phyloP scores from a whole-genome alignment of 176 grass and related monocot genomes.

The Eremochloa ophiuroides region DNA sequence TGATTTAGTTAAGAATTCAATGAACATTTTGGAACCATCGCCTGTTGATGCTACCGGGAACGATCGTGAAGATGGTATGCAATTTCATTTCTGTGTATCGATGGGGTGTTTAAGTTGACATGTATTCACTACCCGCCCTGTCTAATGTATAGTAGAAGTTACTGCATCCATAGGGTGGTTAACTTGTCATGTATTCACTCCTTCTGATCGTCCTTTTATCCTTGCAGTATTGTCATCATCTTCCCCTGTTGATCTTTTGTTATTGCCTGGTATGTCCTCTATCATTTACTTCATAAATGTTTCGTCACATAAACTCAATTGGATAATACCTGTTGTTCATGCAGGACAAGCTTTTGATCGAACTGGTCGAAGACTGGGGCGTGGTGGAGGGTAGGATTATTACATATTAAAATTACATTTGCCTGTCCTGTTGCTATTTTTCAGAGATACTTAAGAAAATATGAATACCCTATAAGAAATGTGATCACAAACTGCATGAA shows the following conservation, averaged over 20 bases:
- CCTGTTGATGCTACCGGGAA: conserved; percentile 53
- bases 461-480: background rate
- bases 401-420: conserved; percentile 5
- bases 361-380: conserved; percentile 76
- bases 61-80: conserved; percentile 74
- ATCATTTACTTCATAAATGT: background rate
- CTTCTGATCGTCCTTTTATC: conserved; percentile 24
- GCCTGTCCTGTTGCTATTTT: conserved; percentile 20
- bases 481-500: background rate
- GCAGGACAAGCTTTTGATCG: conserved; percentile 91
- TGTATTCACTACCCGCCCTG: background rate
- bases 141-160: background rate
- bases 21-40: conserved; percentile 94
- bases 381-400: conserved; percentile 78
- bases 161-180: background rate
- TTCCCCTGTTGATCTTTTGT: conserved; percentile 69
- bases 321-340: conserved; percentile 25
- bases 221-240: conserved; percentile 68
- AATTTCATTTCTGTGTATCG: background rate
- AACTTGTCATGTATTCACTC: conserved; percentile 3
- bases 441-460: background rate
- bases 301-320: background rate
- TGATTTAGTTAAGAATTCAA: conserved; percentile 83
- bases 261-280: conserved; percentile 66
- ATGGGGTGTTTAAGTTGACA: background rate